These are phyloP conservation scores for Jaenimonas drosophilae DNA, from an alignment of 208 protist genomes.

Conservation along the genomic window DNA sequence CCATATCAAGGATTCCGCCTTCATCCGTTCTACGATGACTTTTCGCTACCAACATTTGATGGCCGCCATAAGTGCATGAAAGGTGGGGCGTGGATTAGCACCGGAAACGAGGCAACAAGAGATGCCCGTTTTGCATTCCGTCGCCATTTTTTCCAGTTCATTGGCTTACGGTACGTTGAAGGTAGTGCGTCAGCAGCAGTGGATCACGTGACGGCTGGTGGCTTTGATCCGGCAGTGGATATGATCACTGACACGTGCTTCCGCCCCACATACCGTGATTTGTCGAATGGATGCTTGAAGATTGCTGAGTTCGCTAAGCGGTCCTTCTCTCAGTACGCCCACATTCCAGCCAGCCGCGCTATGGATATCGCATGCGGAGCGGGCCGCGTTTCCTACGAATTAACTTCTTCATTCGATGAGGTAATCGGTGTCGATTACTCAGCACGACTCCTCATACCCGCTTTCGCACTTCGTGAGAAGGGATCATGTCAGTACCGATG, in stretches of 20 bases:
- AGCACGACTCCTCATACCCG: slow-evolving; percentile 68
- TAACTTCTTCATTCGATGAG: slow-evolving; percentile 55
- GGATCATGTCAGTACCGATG: slow-evolving; percentile 67
- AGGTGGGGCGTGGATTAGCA: slow-evolving; percentile 91
- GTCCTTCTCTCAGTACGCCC: slow-evolving; percentile 44
- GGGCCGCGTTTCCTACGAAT: slow-evolving; percentile 73
- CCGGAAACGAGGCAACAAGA: slow-evolving; percentile 90
- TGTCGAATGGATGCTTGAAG: slow-evolving; percentile 55
- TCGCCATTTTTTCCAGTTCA: slow-evolving; percentile 95
- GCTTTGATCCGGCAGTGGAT: slow-evolving; percentile 79
- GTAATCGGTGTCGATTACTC: slow-evolving; percentile 83
- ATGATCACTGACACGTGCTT: slow-evolving; percentile 60
- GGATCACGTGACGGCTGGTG: slow-evolving; percentile 18
- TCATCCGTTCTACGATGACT: slow-evolving; percentile 95
- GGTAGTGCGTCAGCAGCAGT: slow-evolving; percentile 15
- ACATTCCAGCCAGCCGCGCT: slow-evolving; percentile 24
- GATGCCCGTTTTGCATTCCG: slow-evolving; percentile 92
- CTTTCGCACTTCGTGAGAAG: slow-evolving; percentile 79
- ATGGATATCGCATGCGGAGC: slow-evolving; percentile 84
- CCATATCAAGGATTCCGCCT: slow-evolving; percentile 88
- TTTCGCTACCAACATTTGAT: slow-evolving; percentile 95
- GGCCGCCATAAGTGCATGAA: slow-evolving; percentile 92
- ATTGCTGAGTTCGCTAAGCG: slow-evolving; percentile 49
- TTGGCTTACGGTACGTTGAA: slow-evolving; percentile 89
- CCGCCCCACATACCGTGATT: slow-evolving; percentile 41